Base-by-base conservation (phyloP, 345 rosid genomes). In the Populus pruinosa region DNA sequence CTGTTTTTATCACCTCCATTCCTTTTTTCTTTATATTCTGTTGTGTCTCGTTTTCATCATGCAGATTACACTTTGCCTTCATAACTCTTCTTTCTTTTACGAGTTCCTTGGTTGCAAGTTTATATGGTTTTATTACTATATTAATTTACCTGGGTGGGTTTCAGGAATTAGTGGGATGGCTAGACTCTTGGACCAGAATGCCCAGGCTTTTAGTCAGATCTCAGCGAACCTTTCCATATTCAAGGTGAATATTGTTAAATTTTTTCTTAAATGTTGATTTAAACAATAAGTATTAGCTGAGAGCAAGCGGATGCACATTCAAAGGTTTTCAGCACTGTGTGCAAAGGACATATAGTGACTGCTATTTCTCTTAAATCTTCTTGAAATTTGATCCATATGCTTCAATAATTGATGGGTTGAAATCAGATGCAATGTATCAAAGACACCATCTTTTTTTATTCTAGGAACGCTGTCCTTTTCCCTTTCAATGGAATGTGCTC, bases 131-230 rank as follows among this genome's bases (percentile, higher is more conserved):
- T 36, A 35, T 77, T 53, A 62, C 56, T 61, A 9, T 29, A 53
- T 66, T 70, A 77, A 74, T 39, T 77, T 70, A 23, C 35, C 75
- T 80, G 72, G 73, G 56, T 82, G 72, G 81, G 29, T 78, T 59
- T 82, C 94, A 92, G 98, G 93, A 84, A 79, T 87, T 76, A 87
- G 88, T 78, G 89, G 92, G 29, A 75, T 84, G 63, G 79, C 89
- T 29, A 82, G 85, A 82, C 92, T 89, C 36, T 85, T 96, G 85
- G 92, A 94, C 77, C 92, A 94, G 81, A 96, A 92, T 83, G 82
- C 78, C 76, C 88, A 85, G 82, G 88, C 91, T 55, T 86, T 96
- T 81, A 85, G 76, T 83, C 91, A 87, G 82, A 96, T 96, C 77
- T 78, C 87, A 81, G 84, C 89, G 67, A 96, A 96, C 81, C 90